phyloP scores from a whole-genome alignment of 805 yeast genomes.

The Starmerella scarabaei region DNA sequence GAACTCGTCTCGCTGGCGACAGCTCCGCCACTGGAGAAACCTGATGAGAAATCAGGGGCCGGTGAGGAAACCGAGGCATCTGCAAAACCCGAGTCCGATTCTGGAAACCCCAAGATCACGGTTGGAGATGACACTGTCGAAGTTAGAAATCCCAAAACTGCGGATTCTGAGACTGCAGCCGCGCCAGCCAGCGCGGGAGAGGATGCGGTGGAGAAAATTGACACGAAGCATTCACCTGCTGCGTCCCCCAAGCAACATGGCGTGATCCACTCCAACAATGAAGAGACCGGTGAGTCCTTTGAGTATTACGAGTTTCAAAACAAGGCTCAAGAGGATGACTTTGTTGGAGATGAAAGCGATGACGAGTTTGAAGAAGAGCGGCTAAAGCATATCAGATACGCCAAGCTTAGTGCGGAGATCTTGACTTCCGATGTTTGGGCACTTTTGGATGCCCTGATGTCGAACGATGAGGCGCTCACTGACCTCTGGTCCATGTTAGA shows the following conservation, averaged over 20 bases:
- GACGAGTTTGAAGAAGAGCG: conserved; percentile 19
- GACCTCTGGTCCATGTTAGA: conserved; percentile 73
- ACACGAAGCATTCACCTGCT: neutral
- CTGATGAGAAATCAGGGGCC: neutral
- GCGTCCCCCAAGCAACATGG: neutral
- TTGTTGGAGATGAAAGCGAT: conserved; percentile 14
- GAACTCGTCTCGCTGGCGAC: conserved; percentile 52
- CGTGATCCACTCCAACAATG: neutral
- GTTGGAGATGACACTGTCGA: neutral
- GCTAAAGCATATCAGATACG: conserved; percentile 23
- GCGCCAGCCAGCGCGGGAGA: neutral
- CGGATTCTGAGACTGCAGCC: neutral
- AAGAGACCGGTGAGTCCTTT: conserved; percentile 3
- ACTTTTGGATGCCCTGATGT: conserved; percentile 78
- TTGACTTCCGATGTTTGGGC: conserved; percentile 90
- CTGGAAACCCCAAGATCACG: too few species aligned
- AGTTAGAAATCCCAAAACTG: too few species aligned
- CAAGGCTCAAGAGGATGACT: conserved; percentile 1
- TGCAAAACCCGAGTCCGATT: neutral
- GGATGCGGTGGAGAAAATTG: neutral
- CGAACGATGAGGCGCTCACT: conserved; percentile 48
- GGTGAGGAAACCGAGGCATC: conserved; percentile 18
- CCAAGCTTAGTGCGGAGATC: conserved; percentile 76
- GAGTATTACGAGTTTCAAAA: conserved; percentile 14
- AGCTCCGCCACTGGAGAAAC: conserved; percentile 20